These are phyloP conservation scores for Candida sakaeoensis DNA, from an alignment of 805 yeast species.

Conservation along the genomic window DNA sequence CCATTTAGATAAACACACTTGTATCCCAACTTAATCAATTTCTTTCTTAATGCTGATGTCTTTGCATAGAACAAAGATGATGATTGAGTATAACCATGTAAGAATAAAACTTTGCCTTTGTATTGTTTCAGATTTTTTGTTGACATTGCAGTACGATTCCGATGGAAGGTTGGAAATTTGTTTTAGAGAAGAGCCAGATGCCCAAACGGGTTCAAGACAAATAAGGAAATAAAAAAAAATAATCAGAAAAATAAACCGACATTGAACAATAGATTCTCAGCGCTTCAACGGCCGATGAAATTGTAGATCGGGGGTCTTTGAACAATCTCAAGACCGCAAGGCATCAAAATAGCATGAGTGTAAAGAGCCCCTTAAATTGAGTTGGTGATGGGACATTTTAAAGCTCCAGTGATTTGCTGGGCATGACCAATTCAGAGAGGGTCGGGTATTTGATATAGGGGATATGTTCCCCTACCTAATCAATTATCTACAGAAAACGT, in stretches of 20 bases:
- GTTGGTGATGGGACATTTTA: no score
- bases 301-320: neutral
- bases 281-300: neutral
- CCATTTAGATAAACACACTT: slow-evolving; percentile 78
- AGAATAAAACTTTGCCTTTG: slow-evolving; percentile 62
- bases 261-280: neutral
- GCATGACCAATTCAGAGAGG: no score
- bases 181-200: neutral
- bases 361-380: neutral
- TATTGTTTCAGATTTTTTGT: slow-evolving; percentile 1
- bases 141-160: neutral
- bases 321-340: neutral
- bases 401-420: no score
- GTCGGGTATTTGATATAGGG: no score
- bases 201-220: neutral
- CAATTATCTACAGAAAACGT: no score
- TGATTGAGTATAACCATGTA: slow-evolving; percentile 89
- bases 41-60: slow-evolving; percentile 83
- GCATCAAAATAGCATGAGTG: neutral
- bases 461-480: no score
- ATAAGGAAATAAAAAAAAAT: neutral
- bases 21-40: slow-evolving; percentile 59
- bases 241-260: neutral
- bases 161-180: neutral
- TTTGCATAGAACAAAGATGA: slow-evolving; percentile 82